A percentile compares a stretch with the other conserved stretches of the same genome.
phyloP scores from a whole-genome alignment of 2,329 filamentous ascomycete species.

The Aspergillus sp. region DNA sequence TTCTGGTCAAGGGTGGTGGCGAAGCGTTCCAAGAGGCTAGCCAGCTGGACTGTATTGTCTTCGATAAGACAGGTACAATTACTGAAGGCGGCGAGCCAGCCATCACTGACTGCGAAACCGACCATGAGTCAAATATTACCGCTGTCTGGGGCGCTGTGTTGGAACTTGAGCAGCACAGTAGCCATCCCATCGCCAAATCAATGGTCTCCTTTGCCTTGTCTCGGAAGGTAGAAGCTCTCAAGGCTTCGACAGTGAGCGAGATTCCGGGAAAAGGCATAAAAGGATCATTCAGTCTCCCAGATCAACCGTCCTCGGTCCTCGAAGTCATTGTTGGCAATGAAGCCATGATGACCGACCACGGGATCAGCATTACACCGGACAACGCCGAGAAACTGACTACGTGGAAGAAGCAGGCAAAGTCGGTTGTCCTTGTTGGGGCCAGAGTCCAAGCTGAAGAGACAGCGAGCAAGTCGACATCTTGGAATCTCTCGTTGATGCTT shows the following conservation, averaged over 20 bases:
- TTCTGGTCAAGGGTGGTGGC: slow-evolving; percentile 79
- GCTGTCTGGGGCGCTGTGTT: slow-evolving; percentile 46
- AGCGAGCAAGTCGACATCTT: too few relatives aligned
- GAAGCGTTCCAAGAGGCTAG: slow-evolving; percentile 85
- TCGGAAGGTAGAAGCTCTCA: slow-evolving; percentile 23
- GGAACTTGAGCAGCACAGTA: slow-evolving; percentile 57
- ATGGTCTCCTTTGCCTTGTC: slow-evolving; percentile 48
- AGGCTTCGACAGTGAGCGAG: slow-evolving; percentile 47
- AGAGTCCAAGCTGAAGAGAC: too few relatives aligned
- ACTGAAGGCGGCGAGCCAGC: slow-evolving; percentile 59
- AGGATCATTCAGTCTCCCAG: slow-evolving; percentile 25
- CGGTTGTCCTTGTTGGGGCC: too few relatives aligned
- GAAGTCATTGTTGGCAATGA: slow-evolving; percentile 45
- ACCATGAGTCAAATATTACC: slow-evolving; percentile 21
- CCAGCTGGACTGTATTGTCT: slow-evolving; percentile 72
- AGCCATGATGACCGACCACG: slow-evolving; percentile 47
- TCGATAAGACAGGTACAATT: slow-evolving; percentile 85
- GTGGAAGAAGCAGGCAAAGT: too few relatives aligned
- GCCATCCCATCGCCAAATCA: slow-evolving; percentile 58
- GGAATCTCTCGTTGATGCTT: slow-evolving; percentile 54
- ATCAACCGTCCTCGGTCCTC: too few relatives aligned
- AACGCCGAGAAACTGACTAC: too few relatives aligned
- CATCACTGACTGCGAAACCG: slow-evolving; percentile 26
- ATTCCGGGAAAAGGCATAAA: slow-evolving; percentile 57
- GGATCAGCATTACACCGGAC: slow-evolving; percentile 49